phyloP scores from a whole-genome alignment of 352 stramenopile genomes.

The Phytophthora macrochlamydospora region DNA sequence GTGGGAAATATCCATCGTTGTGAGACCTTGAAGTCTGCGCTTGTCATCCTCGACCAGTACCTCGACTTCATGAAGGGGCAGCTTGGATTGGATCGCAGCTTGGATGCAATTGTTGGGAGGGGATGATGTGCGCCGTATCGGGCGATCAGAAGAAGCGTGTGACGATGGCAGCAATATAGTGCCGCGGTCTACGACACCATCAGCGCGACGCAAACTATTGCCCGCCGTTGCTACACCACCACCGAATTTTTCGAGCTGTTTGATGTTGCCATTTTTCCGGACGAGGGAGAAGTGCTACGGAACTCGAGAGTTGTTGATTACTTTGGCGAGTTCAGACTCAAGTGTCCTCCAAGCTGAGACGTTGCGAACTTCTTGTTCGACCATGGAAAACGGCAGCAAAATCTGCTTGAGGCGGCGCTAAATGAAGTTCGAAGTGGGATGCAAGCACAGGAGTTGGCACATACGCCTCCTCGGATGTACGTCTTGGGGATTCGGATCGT shows the following conservation, averaged over 20 bases:
- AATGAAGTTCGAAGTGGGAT: not conserved
- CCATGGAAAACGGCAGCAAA: conserved; percentile 26
- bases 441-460: conserved; percentile 17
- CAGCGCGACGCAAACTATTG: conserved; percentile 43
- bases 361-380: conserved; percentile 46
- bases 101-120: conserved; percentile 60
- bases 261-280: conserved; percentile 90
- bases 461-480: conserved; percentile 11
- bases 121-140: conserved; percentile 75
- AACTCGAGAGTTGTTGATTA: conserved; percentile 46
- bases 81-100: conserved; percentile 32
- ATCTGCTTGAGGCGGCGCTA: conserved; percentile 6
- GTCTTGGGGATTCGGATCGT: conserved; percentile 72
- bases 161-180: conserved; percentile 46
- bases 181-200: conserved; percentile 90
- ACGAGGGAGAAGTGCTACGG: conserved; percentile 84
- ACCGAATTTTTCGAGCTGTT: conserved; percentile 91
- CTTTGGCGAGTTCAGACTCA: conserved; percentile 66
- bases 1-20: conserved; percentile 2
- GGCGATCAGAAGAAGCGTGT: conserved; percentile 85
- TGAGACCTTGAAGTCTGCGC: conserved; percentile 7
- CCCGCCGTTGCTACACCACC: conserved; percentile 40
- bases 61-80: conserved; percentile 41
- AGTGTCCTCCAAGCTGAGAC: conserved; percentile 35
- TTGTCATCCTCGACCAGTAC: conserved; percentile 16